Evolutionary conservation across 2,329 filamentous ascomycete genomes (phyloP), one percentile per base, ranked within the genome.

Genomic region (Metarhizium guizhouense): DNA sequence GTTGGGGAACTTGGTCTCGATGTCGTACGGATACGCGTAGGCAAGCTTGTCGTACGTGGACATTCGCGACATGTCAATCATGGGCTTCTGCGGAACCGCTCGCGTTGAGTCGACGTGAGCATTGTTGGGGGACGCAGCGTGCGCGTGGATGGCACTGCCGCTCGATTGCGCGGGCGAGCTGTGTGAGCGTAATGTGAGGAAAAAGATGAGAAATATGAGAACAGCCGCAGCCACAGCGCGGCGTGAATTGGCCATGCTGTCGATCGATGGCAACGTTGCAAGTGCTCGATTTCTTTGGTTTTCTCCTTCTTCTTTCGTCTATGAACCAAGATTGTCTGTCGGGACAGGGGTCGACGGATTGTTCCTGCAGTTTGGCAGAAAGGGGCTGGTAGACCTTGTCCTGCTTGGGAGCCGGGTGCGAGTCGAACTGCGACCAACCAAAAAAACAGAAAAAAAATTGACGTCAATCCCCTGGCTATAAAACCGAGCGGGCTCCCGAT

Each of bases 1-100:
- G 56, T 91, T 92, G 3, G 94, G 94, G 70, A 97, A 97, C 70
- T 93, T 95, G 63, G 79, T 73, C 66, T 91, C 84, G 59, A 93
- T 79, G 66, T 96, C 88, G 77, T 97, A 99, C 20, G 92, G 90
- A 72, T 94, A 97, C 64, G 95, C 88, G 75, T 95, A 96, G 53
- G 86, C 86, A 56, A 99, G 83, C 74, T 94, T 96, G 75, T 81
- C 87, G 78, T 76, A 78, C 54, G 92, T 79, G 16, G 87, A 84
- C 73, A 88, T 84, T 67, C 79, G 82, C 57, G 84, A 83, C 67
- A 89, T 79, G 69, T 93, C 87, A 54, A 84, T 78, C 62, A 90
- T 73, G 53, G 81, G 74, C 64, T 87, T 81, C 48, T 56, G 56
- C 11, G 54, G 11, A 4, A 54, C 47, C 5, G 40, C 51, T 54